Evolutionary conservation across 1,284 basidiomycete species (phyloP).

Genomic region (Phellopilus nigrolimitatus): DNA sequence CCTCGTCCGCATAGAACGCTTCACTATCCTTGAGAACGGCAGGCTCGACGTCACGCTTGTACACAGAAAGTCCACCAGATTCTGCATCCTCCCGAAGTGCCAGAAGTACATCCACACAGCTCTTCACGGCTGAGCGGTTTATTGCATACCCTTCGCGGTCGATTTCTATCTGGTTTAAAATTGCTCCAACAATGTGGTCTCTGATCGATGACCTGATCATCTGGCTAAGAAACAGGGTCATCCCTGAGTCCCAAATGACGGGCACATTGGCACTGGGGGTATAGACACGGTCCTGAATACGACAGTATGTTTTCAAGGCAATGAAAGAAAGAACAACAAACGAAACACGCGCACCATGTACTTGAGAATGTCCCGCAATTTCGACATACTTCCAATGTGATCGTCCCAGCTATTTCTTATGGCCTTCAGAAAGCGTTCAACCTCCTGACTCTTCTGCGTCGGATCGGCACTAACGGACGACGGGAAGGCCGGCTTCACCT

Average conservation of each 20-base stretch:
- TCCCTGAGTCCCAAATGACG: conserved; percentile 79
- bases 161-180: conserved; percentile 84
- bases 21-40: conserved; percentile 75
- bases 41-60: conserved; percentile 84
- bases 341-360: conserved; percentile 75
- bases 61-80: conserved; percentile 54
- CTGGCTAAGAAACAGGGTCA: conserved; percentile 80
- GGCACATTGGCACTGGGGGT: conserved; percentile 69
- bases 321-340: conserved; percentile 1
- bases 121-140: conserved; percentile 87
- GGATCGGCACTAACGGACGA: conserved; percentile 49
- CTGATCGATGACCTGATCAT: conserved; percentile 85
- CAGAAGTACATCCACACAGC: conserved; percentile 84
- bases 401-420: conserved; percentile 91
- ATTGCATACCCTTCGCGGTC: conserved; percentile 92
- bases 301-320: background rate
- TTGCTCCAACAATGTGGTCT: conserved; percentile 74
- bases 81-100: conserved; percentile 47
- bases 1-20: conserved; percentile 79
- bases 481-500: conserved; percentile 84
- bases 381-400: conserved; percentile 86
- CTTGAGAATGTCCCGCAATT: conserved; percentile 86
- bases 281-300: conserved; percentile 82
- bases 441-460: conserved; percentile 66
- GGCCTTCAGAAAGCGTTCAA: conserved; percentile 82